Base-by-base conservation (phyloP, 352 stramenopile species). In the Phytophthora sojae region DNA sequence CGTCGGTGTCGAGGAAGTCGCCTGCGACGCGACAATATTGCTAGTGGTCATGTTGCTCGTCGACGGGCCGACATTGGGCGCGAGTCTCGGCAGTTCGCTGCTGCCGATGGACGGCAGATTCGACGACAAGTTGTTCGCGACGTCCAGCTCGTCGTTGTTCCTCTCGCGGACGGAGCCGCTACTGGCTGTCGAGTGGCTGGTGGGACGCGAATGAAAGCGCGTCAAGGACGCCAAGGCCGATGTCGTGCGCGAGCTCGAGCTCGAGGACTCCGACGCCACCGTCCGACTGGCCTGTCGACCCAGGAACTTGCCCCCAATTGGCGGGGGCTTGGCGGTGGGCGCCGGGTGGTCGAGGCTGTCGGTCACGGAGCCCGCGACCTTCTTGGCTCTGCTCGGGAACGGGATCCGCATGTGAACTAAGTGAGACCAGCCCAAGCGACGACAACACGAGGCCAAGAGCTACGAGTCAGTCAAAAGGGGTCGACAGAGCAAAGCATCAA, bases 151-250 rank as follows among this genome's bases (percentile, higher is more conserved):
- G 55, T 74, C 63, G 19, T 57, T 66, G 47, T 12, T 73, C 53
- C 23, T 61, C 37, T 72, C 67, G 42, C 61, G 67, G 2, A 39
- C 35, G 15, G 55, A 73, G 56, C 58, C 55, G 50, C 52, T 79
- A 50, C 71, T 79, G 19, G 63, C 19, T 67, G 73, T 61, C 42
- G 69, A 69, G 52, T 86, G 79, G 56, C 74, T 83, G 35, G 61
- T 67, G 19, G 45, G 61, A 47, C 71, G 66, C 30, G 61, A 57
- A 44, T 75, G 72, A 55, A 90, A 86, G 4, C 80, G 76, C n/a
- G 77, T 76, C 23, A 90, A 67, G n/a, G 81, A 80, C 32, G 80
- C 67, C 32, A 88, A 71, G 6, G 69, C 73, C 4, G 76, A 84
- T 9, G 75, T 75, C 23, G 75, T 76, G 2, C 76, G 73, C 0